Evolutionary conservation across 2,329 filamentous ascomycete genomes (phyloP).

Genomic region (Xylaria sp.): DNA sequence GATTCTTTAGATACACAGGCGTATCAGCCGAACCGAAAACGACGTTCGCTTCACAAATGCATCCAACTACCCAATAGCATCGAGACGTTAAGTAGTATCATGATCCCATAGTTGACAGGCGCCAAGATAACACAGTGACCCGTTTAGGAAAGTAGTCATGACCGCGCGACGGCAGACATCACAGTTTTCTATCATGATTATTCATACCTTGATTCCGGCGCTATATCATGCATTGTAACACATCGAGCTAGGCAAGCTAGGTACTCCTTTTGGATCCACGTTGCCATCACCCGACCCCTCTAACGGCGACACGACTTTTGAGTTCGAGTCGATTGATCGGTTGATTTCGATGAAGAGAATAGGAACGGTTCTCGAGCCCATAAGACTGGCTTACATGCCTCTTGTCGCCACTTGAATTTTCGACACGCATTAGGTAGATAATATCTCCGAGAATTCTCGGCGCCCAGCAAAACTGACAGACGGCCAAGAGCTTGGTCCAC

Average conservation of each 20-base stretch:
- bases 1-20: conserved; percentile 3
- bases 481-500: conserved; percentile 35
- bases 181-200: conserved; percentile 7
- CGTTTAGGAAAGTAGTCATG: conserved; percentile 28
- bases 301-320: conserved; percentile 4
- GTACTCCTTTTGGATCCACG: conserved; percentile 16
- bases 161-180: conserved; percentile 3
- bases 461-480: conserved; percentile 28
- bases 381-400: not conserved
- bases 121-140: conserved; percentile 17
- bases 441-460: conserved; percentile 32
- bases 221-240: conserved; percentile 31
- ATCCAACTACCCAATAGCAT: not conserved
- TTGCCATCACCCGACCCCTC: conserved; percentile 18
- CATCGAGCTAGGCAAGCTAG: conserved; percentile 2
- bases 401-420: conserved; percentile 4
- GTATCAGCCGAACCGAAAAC: not conserved
- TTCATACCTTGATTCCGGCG: conserved; percentile 15
- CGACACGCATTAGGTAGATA: conserved; percentile 1
- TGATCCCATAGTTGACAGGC: not conserved
- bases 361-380: not conserved
- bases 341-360: not conserved
- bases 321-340: not conserved
- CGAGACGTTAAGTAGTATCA: conserved; percentile 23
- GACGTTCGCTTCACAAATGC: not conserved